Base-by-base conservation (phyloP, 208 protist genomes). In the Leishmania guyanensis region DNA sequence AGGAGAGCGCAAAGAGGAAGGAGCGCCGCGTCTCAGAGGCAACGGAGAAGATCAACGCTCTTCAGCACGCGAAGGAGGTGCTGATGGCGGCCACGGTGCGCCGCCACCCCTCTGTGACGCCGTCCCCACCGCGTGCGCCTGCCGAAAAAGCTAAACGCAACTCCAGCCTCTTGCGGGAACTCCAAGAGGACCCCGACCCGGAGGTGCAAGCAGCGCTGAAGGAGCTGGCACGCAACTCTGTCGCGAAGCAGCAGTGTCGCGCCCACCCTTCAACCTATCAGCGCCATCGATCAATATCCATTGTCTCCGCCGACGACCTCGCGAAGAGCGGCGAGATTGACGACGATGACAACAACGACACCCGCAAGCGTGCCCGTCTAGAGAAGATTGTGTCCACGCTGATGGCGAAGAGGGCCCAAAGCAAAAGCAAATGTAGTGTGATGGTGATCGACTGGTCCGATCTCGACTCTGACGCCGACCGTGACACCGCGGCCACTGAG, bases 381-480 rank as follows among this genome's bases (percentile, higher is more conserved):
- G 90, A 95, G 77, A 82, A 83, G 78, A 92, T 97, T 29, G 91
- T 97, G 65, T 88, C 89, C 43, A 88, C 80, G 64, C 84, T 94
- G 36, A 84, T 97, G 17, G 72, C 87, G 51, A 72, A 91, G 50
- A 79, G 87, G 69, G 78, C 85, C 68, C 88, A 90, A 72, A 87
- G 86, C 68, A 90, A 91, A 77, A 94, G 92, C 74, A 95, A 95
- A 84, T 88, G 87, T 70, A 97, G 92, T 71, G 91, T 95, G 20
- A 88, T 96, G 77, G 94, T 97, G 58, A 95, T 97, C 79, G 90
- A 97, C 84, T 97, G 92, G 91, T 93, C 90, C 14, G 88, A 91
- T 77, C 56, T 69, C 64, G 81, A 90, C 50, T 91, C 89, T n/a
- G 83, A 88, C 56, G 81, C 29, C 64, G 68, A 78, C 36, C 43